These are phyloP conservation scores for Albophoma yamanashiensis DNA, from an alignment of 2,329 filamentous ascomycete genomes.

Conservation along the genomic window DNA sequence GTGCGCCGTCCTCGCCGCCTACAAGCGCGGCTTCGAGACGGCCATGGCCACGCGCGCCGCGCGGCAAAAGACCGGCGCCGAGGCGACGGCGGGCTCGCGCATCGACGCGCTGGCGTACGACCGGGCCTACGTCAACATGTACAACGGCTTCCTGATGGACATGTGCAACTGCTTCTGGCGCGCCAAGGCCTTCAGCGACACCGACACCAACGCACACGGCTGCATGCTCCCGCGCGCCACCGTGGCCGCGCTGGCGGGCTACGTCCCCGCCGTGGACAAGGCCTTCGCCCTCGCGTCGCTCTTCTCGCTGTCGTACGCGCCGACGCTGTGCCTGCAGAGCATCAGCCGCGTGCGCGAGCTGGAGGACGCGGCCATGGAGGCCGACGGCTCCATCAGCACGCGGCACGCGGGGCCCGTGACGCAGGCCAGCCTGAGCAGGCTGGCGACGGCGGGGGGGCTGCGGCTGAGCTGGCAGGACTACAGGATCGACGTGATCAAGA, in stretches of 20 bases:
- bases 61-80: slow-evolving; percentile 5
- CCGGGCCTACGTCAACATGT: slow-evolving; percentile 51
- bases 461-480: slow-evolving; percentile 64
- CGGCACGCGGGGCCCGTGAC: slow-evolving; percentile 61
- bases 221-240: slow-evolving; percentile 37
- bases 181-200: slow-evolving; percentile 54
- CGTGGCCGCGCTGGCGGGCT: slow-evolving; percentile 32
- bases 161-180: slow-evolving; percentile 79
- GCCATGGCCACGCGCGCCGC: slow-evolving; percentile 36
- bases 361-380: slow-evolving; percentile 42
- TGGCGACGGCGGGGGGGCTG: slow-evolving; percentile 56
- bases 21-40: slow-evolving; percentile 64
- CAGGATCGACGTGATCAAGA: slow-evolving; percentile 57
- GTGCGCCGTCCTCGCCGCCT: slow-evolving; percentile 56
- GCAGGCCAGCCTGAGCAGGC: slow-evolving; percentile 49
- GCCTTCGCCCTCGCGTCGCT: slow-evolving; percentile 34
- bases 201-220: slow-evolving; percentile 52
- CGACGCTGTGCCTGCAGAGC: slow-evolving; percentile 43
- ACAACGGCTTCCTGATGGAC: slow-evolving; percentile 82
- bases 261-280: slow-evolving; percentile 37
- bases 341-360: slow-evolving; percentile 43
- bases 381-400: slow-evolving; percentile 25
- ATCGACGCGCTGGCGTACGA: slow-evolving; percentile 36
- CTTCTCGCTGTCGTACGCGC: slow-evolving; percentile 50
- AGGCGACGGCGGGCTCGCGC: slow-evolving; percentile 8